These are phyloP conservation scores for Vaccinium corymbosum DNA, from an alignment of 148 eudicot genomes.

Conservation along the genomic window DNA sequence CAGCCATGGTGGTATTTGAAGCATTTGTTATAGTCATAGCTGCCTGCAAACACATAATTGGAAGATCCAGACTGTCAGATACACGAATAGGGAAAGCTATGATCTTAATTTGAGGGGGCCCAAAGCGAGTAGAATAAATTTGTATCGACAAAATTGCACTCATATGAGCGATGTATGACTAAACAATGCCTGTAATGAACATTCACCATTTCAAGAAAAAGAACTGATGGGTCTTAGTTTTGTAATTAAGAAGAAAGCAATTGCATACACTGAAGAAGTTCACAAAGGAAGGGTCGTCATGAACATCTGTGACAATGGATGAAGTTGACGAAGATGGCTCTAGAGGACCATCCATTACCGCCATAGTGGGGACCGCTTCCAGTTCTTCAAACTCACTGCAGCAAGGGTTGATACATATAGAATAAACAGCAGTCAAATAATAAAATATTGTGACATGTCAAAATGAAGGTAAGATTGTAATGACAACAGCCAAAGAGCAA, in stretches of 20 bases:
- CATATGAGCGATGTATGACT: not conserved
- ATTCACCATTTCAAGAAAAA: not conserved
- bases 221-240: not conserved
- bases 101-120: not conserved
- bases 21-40: slow-evolving; percentile 52
- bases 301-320: slow-evolving; percentile 40
- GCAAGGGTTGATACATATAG: not conserved
- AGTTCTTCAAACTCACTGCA: slow-evolving; percentile 82
- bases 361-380: slow-evolving; percentile 75
- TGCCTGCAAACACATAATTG: slow-evolving; percentile 47
- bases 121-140: not conserved
- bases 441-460: not conserved
- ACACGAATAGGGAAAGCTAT: not conserved
- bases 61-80: slow-evolving; percentile 15
- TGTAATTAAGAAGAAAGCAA: slow-evolving; percentile 8
- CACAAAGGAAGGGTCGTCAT: slow-evolving; percentile 61
- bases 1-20: slow-evolving; percentile 35
- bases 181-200: not conserved
- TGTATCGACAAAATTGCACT: not conserved
- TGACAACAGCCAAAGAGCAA: not conserved
- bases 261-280: slow-evolving; percentile 74
- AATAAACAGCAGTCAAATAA: not conserved
- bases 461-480: not conserved
- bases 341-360: slow-evolving; percentile 79
- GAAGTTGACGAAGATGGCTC: slow-evolving; percentile 60